Percentiles rank a stretch among this genome's conserved stretches.
Evolutionary conservation across 305 asterid genomes (phyloP).

Genomic region (Caryopteris hybrid): DNA sequence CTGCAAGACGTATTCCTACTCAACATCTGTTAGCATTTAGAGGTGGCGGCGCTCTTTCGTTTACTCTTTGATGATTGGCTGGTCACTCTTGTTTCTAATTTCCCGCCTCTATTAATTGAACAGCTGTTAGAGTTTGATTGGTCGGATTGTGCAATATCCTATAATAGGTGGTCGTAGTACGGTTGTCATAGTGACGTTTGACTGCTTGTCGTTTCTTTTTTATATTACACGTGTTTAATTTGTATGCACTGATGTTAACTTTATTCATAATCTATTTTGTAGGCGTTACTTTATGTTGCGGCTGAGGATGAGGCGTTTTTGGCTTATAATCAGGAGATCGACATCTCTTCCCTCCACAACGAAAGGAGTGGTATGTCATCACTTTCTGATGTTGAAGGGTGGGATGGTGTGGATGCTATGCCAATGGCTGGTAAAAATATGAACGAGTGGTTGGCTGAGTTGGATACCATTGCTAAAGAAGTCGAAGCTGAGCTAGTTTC

Average conservation of each 20-base stretch:
- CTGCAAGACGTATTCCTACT: not conserved
- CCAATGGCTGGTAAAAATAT: conserved; percentile 72
- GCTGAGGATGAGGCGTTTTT: conserved; percentile 82
- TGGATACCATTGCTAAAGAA: conserved; percentile 75
- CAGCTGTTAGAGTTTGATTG: conserved; percentile 5
- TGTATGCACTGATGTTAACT: not conserved
- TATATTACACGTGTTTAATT: not conserved
- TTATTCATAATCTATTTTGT: conserved; percentile 2
- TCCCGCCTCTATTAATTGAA: not conserved
- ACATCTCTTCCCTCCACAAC: conserved; percentile 42
- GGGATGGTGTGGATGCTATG: conserved; percentile 57
- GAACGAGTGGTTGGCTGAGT: conserved; percentile 70
- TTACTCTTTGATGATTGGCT: not conserved
- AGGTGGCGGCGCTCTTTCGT: not conserved
- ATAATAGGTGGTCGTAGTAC: not conserved
- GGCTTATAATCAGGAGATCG: conserved; percentile 66
- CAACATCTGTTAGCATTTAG: conserved; percentile 1
- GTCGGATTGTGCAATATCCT: not conserved
- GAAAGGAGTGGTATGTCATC: conserved; percentile 48
- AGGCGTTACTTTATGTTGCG: conserved; percentile 82
- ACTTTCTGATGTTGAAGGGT: conserved; percentile 31
- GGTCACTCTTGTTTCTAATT: not conserved
- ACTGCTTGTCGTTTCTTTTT: not conserved
- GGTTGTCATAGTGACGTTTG: not conserved
- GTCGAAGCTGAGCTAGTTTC: conserved; percentile 82